phyloP scores from a whole-genome alignment of 2,329 filamentous ascomycete genomes.

The Sphaerulina musiva region DNA sequence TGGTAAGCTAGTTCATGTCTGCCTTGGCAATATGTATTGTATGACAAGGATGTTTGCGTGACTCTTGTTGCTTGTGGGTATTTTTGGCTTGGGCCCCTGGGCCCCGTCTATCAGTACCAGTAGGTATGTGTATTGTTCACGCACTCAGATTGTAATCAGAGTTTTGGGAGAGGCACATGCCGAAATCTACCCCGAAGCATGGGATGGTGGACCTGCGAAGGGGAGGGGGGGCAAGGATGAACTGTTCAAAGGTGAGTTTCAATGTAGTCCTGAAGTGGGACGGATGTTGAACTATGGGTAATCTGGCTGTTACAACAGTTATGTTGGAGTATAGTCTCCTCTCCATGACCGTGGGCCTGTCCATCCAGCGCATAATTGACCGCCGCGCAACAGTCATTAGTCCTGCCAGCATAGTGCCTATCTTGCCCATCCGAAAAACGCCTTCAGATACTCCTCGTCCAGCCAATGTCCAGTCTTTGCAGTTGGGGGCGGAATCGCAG shows the following conservation, averaged over 20 bases:
- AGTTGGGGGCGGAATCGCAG: conserved; percentile 13
- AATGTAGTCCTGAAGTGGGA: background rate
- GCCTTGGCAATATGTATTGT: background rate
- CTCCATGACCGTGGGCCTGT: background rate
- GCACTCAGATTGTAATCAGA: no score
- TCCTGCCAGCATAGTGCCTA: background rate
- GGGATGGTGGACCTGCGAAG: no score
- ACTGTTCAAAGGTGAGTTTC: background rate
- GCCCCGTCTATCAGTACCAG: no score
- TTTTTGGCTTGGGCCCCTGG: no score
- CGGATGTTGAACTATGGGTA: background rate
- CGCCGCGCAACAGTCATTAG: no score
- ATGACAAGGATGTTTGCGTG: no score
- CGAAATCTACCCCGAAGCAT: no score
- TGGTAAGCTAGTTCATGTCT: background rate
- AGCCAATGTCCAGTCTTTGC: conserved; percentile 7
- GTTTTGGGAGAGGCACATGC: no score
- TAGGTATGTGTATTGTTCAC: no score
- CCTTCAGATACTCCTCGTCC: conserved; percentile 4
- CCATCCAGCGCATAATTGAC: background rate
- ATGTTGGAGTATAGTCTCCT: background rate
- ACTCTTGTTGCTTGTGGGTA: no score
- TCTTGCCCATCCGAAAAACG: conserved; percentile 11
- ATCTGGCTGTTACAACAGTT: background rate
- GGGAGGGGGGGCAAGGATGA: no score